A percentile compares a stretch with the other conserved stretches of the same genome.
These are phyloP conservation scores for Phytophthora pinifolia DNA, from an alignment of 352 stramenopile species.

Conservation along the genomic window DNA sequence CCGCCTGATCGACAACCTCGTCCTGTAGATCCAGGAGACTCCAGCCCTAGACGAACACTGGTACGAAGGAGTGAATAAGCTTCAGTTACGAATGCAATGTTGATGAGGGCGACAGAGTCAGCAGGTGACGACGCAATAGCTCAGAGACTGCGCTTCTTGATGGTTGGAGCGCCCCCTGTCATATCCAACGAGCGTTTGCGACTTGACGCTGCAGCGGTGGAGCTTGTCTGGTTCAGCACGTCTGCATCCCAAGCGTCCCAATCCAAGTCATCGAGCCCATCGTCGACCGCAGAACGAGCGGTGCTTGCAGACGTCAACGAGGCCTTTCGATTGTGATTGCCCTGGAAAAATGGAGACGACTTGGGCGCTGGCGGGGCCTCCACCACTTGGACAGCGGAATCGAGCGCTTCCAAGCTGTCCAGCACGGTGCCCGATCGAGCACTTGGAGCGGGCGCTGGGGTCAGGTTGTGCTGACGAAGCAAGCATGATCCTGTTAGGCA, in stretches of 20 bases:
- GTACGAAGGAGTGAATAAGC: constrained; percentile 20
- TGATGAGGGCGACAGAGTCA: neutral
- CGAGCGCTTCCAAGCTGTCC: constrained; percentile 33
- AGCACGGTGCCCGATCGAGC: constrained; percentile 20
- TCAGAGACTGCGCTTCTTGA: constrained; percentile 32
- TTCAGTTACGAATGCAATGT: constrained; percentile 15
- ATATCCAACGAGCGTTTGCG: constrained; percentile 29
- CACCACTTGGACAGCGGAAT: constrained; percentile 28
- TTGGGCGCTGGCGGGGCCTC: constrained; percentile 23
- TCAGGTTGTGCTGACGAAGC: constrained; percentile 60
- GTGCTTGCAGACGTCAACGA: constrained; percentile 12
- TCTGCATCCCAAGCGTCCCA: constrained; percentile 57
- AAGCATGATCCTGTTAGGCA: neutral
- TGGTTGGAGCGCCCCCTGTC: constrained; percentile 1
- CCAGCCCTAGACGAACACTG: constrained; percentile 7
- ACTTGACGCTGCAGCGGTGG: constrained; percentile 12
- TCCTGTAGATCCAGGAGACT: constrained; percentile 43
- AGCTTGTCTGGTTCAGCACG: constrained; percentile 41
- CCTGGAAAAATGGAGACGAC: constrained; percentile 55
- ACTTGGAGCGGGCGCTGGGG: constrained; percentile 34
- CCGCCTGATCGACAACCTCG: constrained; percentile 98
- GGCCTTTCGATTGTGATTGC: constrained; percentile 24
- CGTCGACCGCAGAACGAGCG: constrained; percentile 22
- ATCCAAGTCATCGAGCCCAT: constrained; percentile 64
- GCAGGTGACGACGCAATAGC: neutral